Evolutionary conservation across 306 rosid genomes (phyloP), one percentile per base, ranked within the genome.

Genomic region (Citrullus mucosospermus): DNA sequence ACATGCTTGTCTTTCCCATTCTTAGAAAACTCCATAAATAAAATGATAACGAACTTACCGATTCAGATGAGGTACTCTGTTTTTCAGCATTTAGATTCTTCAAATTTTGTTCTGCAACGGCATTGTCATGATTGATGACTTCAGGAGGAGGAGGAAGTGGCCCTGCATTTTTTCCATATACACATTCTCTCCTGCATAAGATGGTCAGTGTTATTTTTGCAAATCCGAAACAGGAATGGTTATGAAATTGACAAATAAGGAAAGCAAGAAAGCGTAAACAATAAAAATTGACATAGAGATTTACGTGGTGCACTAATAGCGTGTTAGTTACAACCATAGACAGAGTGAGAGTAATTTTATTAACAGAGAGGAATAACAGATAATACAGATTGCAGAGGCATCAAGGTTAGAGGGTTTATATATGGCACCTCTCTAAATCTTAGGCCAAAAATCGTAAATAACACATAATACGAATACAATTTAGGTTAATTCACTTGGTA

Each of bases 61-160:
- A 85, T 84, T 89, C 96, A 32, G 43, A 90, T 14, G 78, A 79
- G 25, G 85, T 79, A 34, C 92, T 81, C 43, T 91, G 83, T 66
- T 84, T 91, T 11, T n/a, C 82, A 78, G 84, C 65, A 46, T 79
- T 82, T 36, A 82, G 15, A 67, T 85, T 81, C 56, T 67, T 58
- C 56, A 36, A 12, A 41, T 0, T 84, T 57, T 87, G 92, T 78
- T 79, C 54, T 36, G 56, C 67, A 77, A 79, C 61, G 38, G 90
- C 90, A 70, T 88, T 87, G 85, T 89, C 97, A 78, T 89, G 89
- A 82, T 87, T 83, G 53, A 88, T 79, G 66, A 95, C 96, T 83
- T 85, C 88, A 48, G 69, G 85, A 15, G 98, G 98, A 81, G 98
- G 97, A 25, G 92, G 96, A 75, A 85, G 97, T 56, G 91, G 89